phyloP scores from a whole-genome alignment of 2,329 filamentous ascomycete species.

The Verticillium isaacii region DNA sequence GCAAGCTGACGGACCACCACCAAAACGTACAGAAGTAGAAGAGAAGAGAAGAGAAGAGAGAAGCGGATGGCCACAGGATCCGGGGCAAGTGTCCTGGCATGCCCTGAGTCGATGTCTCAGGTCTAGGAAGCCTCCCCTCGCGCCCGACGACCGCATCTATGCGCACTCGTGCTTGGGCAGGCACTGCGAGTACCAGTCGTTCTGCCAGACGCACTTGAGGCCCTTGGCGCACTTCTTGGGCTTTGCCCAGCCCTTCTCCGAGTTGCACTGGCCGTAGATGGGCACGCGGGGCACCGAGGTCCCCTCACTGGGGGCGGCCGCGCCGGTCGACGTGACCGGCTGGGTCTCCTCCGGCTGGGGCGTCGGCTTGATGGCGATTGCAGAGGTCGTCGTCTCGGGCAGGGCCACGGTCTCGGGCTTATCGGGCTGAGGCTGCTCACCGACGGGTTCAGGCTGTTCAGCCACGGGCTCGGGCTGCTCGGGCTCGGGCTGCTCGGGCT shows the following conservation, averaged over 20 bases:
- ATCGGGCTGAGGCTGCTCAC: too few relatives aligned
- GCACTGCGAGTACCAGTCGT: conserved; percentile 38
- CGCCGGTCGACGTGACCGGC: not conserved
- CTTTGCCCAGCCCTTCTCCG: conserved; percentile 24
- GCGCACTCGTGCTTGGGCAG: conserved; percentile 19
- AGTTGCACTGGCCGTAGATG: conserved; percentile 33
- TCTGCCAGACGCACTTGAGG: conserved; percentile 29
- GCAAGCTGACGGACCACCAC: not conserved
- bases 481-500: not conserved
- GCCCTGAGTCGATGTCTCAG: not conserved
- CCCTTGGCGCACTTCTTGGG: conserved; percentile 27
- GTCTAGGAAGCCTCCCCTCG: not conserved
- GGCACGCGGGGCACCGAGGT: not conserved
- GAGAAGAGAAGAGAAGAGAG: not conserved
- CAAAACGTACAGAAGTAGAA: not conserved
- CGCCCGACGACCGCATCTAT: not conserved
- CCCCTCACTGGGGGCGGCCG: too few relatives aligned
- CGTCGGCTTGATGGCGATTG: not conserved
- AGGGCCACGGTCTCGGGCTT: not conserved
- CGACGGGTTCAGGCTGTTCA: too few relatives aligned
- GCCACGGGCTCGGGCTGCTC: too few relatives aligned
- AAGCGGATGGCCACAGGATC: not conserved
- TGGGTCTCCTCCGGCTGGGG: too few relatives aligned
- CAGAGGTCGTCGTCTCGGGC: not conserved
- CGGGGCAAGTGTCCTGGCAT: too few relatives aligned